Evolutionary conservation across 2,329 filamentous ascomycete genomes (phyloP), one percentile per base, ranked within the genome.

Genomic region (Aspergillus felis): DNA sequence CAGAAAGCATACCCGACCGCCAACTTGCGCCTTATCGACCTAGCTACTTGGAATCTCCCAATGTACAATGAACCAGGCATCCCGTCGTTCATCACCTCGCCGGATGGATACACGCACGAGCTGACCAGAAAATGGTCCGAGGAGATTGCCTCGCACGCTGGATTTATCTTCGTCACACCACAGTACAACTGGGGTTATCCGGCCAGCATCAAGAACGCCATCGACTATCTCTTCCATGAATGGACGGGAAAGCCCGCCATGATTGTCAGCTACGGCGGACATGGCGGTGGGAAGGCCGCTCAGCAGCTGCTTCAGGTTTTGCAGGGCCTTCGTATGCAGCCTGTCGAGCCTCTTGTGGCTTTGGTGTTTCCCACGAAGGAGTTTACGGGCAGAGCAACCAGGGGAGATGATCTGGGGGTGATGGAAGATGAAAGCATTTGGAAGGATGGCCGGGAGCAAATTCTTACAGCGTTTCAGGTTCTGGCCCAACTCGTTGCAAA

Each of bases 201-300:
- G 0, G 83, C 79, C 0, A 77, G 74, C 6, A 70, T 83, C 51
- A 87, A 87, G 74, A 87, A 86, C 65, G 84, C 84, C 5, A 78
- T 87, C 55, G 85, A 87, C 66, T 87, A 84, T 64, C 75, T 87
- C 0, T 80, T 77, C 62, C 72, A 85, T 63, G 84, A 86, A 65
- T 86, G 82, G 81, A 77, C 70, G 25, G 81, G 78, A 8, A 86
- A 86, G 67, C 80, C 82, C 0, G 77, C 76, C 20, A 71, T 73
- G 50, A 74, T 86, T 56, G 76, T 87, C 27, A 81, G 76, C 56
- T 86, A 86, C 69, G 84, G 84, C 4, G 76, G 76, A 0, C 66
- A 69, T 27, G 77, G 77, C 1, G 76, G 77, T 0, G 67, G 57
- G 2, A 76, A 77, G 50, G 71, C 71, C 2, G 71, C 71, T 2